Percentiles rank a stretch among this genome's conserved stretches.
phyloP scores from a whole-genome alignment of 177 flowering plant genomes.

The Vitis hybrid region DNA sequence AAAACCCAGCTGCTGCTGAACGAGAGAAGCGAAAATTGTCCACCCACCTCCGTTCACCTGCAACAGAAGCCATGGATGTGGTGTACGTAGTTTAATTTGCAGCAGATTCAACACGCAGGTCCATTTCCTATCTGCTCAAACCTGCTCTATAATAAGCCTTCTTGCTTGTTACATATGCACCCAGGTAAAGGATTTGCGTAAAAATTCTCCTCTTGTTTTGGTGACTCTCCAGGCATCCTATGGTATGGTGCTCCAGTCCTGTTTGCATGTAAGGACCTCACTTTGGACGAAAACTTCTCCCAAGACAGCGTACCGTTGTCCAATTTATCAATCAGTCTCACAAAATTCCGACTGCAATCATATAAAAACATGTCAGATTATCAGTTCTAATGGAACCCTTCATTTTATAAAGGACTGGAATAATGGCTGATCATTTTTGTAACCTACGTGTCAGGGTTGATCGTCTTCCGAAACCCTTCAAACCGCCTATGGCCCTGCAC shows the following conservation, averaged over 20 bases:
- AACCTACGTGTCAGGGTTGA: conserved; percentile 38
- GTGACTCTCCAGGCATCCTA: conserved; percentile 8
- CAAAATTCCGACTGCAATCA: conserved; percentile 32
- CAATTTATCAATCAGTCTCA: conserved; percentile 32
- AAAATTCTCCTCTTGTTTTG: conserved; percentile 33
- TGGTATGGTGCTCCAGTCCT: conserved; percentile 31
- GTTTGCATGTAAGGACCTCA: conserved; percentile 26
- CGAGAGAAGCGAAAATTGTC: too few relatives aligned
- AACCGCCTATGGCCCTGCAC: conserved; percentile 51
- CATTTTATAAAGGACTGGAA: too few relatives aligned
- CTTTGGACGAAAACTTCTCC: conserved; percentile 32
- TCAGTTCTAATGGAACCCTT: not conserved
- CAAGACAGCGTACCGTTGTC: conserved; percentile 36
- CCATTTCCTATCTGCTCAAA: not conserved
- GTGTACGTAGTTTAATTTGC: too few relatives aligned
- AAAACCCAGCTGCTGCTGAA: too few relatives aligned
- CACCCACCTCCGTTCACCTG: too few relatives aligned
- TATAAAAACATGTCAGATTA: not conserved
- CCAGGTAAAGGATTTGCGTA: conserved; percentile 50
- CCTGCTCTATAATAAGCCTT: not conserved
- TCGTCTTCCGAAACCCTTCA: conserved; percentile 40
- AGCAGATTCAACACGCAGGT: too few relatives aligned
- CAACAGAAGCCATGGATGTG: too few relatives aligned
- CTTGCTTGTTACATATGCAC: conserved; percentile 29
- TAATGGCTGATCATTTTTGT: not conserved